phyloP scores from a whole-genome alignment of 2,329 filamentous ascomycete species.

The Lachnellula willkommii region DNA sequence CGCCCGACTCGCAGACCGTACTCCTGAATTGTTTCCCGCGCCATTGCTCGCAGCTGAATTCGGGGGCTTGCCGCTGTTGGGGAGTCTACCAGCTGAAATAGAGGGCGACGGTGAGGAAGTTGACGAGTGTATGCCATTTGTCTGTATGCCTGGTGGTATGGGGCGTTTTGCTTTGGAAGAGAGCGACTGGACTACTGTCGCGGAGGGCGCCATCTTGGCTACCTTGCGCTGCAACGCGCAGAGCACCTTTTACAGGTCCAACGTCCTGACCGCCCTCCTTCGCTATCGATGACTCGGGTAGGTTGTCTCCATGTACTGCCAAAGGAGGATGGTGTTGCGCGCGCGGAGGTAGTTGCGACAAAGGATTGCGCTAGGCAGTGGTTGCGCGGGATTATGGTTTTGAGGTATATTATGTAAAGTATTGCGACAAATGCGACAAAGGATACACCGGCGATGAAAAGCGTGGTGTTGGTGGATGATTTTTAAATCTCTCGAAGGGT shows the following conservation, averaged over 20 bases:
- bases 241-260: background rate
- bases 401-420: background rate
- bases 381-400: background rate
- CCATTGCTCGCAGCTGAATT: slow-evolving; percentile 43
- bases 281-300: background rate
- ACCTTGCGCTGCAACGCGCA: background rate
- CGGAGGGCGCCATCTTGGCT: slow-evolving; percentile 27
- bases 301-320: background rate
- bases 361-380: background rate
- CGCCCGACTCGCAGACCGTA: slow-evolving; percentile 50
- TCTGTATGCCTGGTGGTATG: slow-evolving; percentile 52
- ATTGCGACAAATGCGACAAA: background rate
- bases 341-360: background rate
- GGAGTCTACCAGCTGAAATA: slow-evolving; percentile 50
- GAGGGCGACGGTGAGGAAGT: slow-evolving; percentile 48
- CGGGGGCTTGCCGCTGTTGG: slow-evolving; percentile 45
- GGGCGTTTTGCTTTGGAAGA: slow-evolving; percentile 61
- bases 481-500: background rate
- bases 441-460: background rate
- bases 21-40: slow-evolving; percentile 32
- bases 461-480: background rate
- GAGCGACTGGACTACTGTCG: slow-evolving; percentile 24
- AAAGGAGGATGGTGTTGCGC: background rate
- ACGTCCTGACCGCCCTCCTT: background rate
- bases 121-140: slow-evolving; percentile 39